Conservation (phyloP, 2,329 filamentous ascomycete species). For the Geosmithia putterillii region DNA sequence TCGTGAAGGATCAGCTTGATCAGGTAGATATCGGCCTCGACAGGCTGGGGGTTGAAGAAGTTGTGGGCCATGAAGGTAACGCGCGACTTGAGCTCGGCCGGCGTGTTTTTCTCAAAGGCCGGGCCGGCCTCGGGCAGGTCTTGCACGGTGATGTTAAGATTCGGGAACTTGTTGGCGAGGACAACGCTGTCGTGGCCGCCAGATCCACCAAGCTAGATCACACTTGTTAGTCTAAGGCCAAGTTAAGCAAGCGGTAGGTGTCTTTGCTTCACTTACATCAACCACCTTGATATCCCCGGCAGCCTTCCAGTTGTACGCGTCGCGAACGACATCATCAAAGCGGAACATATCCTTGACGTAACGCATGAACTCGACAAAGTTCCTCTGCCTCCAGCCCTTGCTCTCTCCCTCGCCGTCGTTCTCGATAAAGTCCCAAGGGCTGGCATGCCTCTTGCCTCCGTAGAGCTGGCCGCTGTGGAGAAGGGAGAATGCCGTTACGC, state of each 20-base stretch:
- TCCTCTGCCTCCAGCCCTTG: constrained; percentile 23
- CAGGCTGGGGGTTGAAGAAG: constrained; percentile 24
- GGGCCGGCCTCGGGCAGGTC: constrained; percentile 25
- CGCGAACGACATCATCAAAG: constrained; percentile 18
- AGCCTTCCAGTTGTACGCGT: constrained; percentile 21
- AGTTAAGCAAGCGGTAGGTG: too few species aligned
- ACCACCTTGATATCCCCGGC: constrained; percentile 22
- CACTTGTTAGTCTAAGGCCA: constrained; percentile 1
- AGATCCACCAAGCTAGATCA: constrained; percentile 26
- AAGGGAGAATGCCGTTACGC: constrained; percentile 22
- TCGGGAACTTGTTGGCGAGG: constrained; percentile 25
- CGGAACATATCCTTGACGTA: constrained; percentile 26
- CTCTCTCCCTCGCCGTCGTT: constrained; percentile 24
- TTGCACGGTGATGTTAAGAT: constrained; percentile 29
- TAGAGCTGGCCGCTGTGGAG: constrained; percentile 17
- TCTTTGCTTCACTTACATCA: constrained; percentile 24
- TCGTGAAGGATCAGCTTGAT: constrained; percentile 43
- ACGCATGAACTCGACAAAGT: constrained; percentile 25
- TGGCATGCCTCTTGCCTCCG: constrained; percentile 12
- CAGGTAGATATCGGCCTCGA: constrained; percentile 34
- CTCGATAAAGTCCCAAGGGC: constrained; percentile 25
- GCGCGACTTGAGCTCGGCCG: constrained; percentile 16
- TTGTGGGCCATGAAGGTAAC: constrained; percentile 23
- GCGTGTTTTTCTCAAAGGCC: constrained; percentile 20
- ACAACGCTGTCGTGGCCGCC: constrained; percentile 26